These are phyloP conservation scores for Ceriops zippeliana DNA, from an alignment of 345 rosid species.

Conservation along the genomic window DNA sequence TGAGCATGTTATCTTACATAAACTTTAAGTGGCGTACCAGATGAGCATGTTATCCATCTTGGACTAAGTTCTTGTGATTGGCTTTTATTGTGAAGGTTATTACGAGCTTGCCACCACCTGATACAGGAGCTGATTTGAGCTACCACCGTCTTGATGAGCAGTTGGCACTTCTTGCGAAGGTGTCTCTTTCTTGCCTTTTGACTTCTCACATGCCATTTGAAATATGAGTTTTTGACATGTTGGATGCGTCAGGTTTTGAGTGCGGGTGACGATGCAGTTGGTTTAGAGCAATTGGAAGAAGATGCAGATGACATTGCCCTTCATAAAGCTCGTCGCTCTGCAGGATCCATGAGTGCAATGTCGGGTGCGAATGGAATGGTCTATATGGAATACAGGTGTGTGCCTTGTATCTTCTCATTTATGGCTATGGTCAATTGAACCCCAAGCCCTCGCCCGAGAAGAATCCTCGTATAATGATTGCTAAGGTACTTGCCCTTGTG, in stretches of 20 bases:
- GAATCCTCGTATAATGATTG: not conserved
- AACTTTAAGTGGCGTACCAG: not conserved
- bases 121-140: conserved; percentile 73
- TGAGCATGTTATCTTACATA: not conserved
- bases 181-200: conserved; percentile 12
- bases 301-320: conserved; percentile 86
- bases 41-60: not conserved
- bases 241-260: conserved; percentile 51
- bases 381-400: conserved; percentile 83
- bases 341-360: conserved; percentile 78
- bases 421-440: not conserved
- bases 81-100: conserved; percentile 49
- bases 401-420: not conserved
- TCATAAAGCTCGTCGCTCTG: conserved; percentile 57
- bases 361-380: conserved; percentile 88
- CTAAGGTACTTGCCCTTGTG: not conserved
- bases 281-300: conserved; percentile 83
- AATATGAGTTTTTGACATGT: conserved; percentile 14
- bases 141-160: conserved; percentile 67
- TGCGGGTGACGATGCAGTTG: conserved; percentile 82
- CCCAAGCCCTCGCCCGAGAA: not conserved
- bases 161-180: conserved; percentile 67
- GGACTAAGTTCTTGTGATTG: not conserved
- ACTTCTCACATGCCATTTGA: not conserved
- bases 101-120: conserved; percentile 85